phyloP scores from a whole-genome alignment of 2,329 filamentous ascomycete genomes.

The Fusarium falciforme region DNA sequence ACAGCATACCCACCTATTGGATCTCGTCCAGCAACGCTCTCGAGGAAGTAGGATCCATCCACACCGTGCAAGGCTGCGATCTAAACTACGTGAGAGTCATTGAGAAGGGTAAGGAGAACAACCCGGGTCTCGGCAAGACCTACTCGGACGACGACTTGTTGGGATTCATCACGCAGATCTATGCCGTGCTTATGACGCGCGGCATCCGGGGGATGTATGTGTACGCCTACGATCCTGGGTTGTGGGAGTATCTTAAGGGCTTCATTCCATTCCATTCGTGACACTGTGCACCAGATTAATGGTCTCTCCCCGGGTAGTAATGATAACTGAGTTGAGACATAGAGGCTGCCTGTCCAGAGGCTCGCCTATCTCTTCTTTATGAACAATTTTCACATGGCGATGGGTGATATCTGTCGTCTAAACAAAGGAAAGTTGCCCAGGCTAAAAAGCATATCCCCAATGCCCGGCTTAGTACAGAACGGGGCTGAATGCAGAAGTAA shows the following conservation, averaged over 20 bases:
- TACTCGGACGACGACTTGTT: conserved; percentile 11
- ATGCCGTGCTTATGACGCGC: conserved; percentile 14
- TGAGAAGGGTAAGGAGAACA: conserved; percentile 19
- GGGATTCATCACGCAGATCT: conserved; percentile 15
- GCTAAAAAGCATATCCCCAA: neutral
- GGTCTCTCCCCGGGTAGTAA: neutral
- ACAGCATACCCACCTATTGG: neutral
- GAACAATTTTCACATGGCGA: neutral
- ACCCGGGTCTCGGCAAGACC: conserved; percentile 1
- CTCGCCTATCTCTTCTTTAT: neutral
- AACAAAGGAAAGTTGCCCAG: neutral
- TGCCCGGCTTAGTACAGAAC: neutral
- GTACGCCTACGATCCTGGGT: neutral
- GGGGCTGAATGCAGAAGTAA: neutral
- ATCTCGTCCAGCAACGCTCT: neutral
- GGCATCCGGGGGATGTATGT: conserved; percentile 12
- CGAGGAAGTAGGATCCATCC: neutral
- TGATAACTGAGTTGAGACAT: neutral
- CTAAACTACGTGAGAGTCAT: neutral
- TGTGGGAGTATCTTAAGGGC: neutral
- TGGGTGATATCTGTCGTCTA: neutral
- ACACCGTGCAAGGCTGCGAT: neutral
- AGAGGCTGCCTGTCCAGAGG: too few species aligned
- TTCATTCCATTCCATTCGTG: conserved; percentile 14
- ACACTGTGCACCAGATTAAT: neutral